A percentile compares a stretch with the other conserved stretches of the same genome.
Evolutionary conservation across 1,284 basidiomycete genomes (phyloP).

Genomic region (Bjerkandera adusta): DNA sequence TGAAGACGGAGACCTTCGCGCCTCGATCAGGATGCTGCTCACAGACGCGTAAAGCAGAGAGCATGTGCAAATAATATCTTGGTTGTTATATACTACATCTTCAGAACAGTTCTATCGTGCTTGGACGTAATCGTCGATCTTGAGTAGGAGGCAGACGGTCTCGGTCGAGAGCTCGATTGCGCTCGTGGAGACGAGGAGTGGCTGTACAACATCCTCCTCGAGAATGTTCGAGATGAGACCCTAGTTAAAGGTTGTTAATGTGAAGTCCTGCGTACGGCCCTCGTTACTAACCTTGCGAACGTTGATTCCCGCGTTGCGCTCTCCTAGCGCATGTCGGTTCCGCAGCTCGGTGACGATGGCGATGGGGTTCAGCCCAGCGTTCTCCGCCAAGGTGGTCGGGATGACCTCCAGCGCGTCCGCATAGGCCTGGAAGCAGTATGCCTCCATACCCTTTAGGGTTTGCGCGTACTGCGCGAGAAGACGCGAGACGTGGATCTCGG

Average conservation of each 20-base stretch:
- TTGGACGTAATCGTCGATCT: conserved; percentile 96
- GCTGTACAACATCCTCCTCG: conserved; percentile 97
- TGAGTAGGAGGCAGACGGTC: conserved; percentile 94
- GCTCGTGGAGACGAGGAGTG: conserved; percentile 92
- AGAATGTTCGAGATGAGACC: conserved; percentile 95
- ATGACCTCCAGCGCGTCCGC: conserved; percentile 98
- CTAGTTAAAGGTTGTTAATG: conserved; percentile 38
- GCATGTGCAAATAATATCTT: neutral
- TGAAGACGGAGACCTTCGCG: conserved; percentile 34
- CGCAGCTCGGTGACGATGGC: conserved; percentile 97
- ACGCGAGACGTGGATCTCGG: conserved; percentile 98
- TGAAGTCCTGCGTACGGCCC: neutral
- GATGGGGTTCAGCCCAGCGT: conserved; percentile 97
- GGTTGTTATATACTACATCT: conserved; percentile 3
- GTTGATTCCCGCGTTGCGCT: conserved; percentile 96
- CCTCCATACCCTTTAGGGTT: conserved; percentile 96
- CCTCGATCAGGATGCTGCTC: conserved; percentile 22
- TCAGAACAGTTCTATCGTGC: conserved; percentile 61
- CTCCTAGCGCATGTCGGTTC: conserved; percentile 95
- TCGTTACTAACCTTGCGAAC: conserved; percentile 89
- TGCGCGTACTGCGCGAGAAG: conserved; percentile 90
- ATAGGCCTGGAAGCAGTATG: conserved; percentile 98
- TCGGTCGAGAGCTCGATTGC: conserved; percentile 96
- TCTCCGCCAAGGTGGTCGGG: conserved; percentile 97
- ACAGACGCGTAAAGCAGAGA: conserved; percentile 9